Evolutionary conservation across 2,329 filamentous ascomycete genomes (phyloP).

Genomic region (Apiospora arundinis): DNA sequence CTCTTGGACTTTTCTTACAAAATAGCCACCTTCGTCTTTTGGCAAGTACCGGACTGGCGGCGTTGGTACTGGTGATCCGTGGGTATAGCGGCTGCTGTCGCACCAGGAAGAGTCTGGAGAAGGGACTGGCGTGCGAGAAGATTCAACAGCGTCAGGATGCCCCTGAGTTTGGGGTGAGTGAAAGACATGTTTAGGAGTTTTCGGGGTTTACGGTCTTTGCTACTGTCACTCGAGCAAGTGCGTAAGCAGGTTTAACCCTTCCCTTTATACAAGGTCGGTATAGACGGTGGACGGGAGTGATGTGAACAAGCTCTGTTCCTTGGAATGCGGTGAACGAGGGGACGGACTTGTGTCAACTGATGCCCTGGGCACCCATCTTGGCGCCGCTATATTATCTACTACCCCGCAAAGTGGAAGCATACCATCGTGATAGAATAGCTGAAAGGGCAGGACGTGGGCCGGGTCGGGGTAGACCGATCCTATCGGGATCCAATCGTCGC

Average conservation of each 20-base stretch:
- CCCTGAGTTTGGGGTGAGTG: neutral
- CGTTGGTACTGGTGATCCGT: neutral
- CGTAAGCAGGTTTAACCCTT: neutral
- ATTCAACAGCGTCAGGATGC: neutral
- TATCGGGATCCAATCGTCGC: neutral
- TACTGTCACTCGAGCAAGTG: neutral
- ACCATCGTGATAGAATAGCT: neutral
- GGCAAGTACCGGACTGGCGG: neutral
- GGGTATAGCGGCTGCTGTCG: neutral
- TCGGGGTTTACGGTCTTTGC: too few relatives aligned
- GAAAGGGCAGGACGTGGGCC: neutral
- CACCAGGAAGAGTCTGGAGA: neutral
- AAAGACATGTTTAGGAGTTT: neutral
- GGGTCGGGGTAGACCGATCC: too few relatives aligned
- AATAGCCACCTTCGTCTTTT: conserved; percentile 19
- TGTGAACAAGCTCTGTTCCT: neutral
- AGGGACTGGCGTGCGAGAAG: neutral
- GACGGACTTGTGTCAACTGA: neutral
- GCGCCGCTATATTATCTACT: neutral
- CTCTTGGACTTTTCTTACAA: neutral
- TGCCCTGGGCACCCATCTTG: neutral
- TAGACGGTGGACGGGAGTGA: neutral
- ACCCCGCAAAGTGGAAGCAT: neutral
- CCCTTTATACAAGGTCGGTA: neutral
- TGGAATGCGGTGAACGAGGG: neutral